phyloP scores from a whole-genome alignment of 169 alveolate species.

The Plasmodium knowlesi region DNA sequence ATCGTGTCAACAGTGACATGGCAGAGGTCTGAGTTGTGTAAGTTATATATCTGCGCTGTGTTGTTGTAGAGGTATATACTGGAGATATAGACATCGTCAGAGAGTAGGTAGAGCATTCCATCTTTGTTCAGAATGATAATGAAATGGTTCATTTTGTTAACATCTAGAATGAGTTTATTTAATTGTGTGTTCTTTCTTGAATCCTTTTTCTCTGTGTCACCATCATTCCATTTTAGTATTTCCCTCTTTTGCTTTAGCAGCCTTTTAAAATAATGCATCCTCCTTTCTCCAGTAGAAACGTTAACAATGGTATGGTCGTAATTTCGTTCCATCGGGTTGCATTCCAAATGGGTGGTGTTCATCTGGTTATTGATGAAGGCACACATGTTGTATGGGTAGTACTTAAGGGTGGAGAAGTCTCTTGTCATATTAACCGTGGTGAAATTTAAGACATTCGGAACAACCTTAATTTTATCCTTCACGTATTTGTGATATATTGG shows the following conservation, averaged over 20 bases:
- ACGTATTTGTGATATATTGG: slow-evolving; percentile 71
- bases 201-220: neutral
- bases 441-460: slow-evolving; percentile 65
- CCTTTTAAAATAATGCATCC: neutral
- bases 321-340: neutral
- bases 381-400: slow-evolving; percentile 57
- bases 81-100: slow-evolving; percentile 47
- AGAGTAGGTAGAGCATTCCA: slow-evolving; percentile 59
- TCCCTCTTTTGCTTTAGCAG: slow-evolving; percentile 11
- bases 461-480: slow-evolving; percentile 66
- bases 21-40: slow-evolving; percentile 39
- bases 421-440: slow-evolving; percentile 25
- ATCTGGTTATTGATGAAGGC: slow-evolving; percentile 48
- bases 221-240: slow-evolving; percentile 5
- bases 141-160: slow-evolving; percentile 41
- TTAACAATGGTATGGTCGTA: slow-evolving; percentile 13
- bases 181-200: neutral
- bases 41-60: slow-evolving; percentile 41
- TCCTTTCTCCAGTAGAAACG: slow-evolving; percentile 17
- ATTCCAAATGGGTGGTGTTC: slow-evolving; percentile 51
- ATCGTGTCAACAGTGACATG: slow-evolving; percentile 62
- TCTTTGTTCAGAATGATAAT: slow-evolving; percentile 47
- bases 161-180: slow-evolving; percentile 17
- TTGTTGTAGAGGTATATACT: slow-evolving; percentile 37
- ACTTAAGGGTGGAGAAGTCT: slow-evolving; percentile 25